Percentiles rank a stretch among this genome's conserved stretches.
Conservation (phyloP, 2,329 filamentous ascomycete genomes). For the Arthrobotrys entomopaga region DNA sequence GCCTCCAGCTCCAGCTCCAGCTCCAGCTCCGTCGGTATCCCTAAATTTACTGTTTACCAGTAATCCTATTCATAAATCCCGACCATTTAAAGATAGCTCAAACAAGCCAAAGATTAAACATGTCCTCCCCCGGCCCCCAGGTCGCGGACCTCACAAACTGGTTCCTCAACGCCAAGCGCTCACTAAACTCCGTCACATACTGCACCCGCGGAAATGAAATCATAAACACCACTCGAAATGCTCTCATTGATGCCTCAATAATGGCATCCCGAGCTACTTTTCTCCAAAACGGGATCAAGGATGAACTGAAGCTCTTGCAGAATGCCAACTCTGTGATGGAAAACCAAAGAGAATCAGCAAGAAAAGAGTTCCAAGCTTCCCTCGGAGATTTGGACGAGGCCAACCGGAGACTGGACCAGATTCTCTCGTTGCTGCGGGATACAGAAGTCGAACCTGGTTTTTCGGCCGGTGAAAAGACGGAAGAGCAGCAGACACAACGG, state of each 20-base stretch:
- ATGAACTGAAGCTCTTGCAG: constrained; percentile 57
- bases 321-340: constrained; percentile 58
- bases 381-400: constrained; percentile 45
- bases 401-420: constrained; percentile 65
- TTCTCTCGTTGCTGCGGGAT: constrained; percentile 67
- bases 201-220: constrained; percentile 58
- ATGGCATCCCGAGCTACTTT: constrained; percentile 58
- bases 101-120: constrained; percentile 5
- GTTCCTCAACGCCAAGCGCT: constrained; percentile 59
- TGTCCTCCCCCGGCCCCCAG: constrained; percentile 40
- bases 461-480: constrained; percentile 63
- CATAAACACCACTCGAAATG: constrained; percentile 58
- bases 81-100: background rate
- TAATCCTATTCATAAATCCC: too few relatives aligned
- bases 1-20: background rate
- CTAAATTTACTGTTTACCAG: too few relatives aligned
- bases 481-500: constrained; percentile 62
- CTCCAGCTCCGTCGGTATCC: constrained; percentile 1
- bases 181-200: constrained; percentile 57
- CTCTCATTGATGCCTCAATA: constrained; percentile 58
- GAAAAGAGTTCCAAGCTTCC: constrained; percentile 55
- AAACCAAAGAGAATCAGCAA: constrained; percentile 53
- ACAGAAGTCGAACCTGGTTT: constrained; percentile 71
- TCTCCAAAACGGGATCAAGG: constrained; percentile 58
- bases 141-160: constrained; percentile 63